Percentiles rank a stretch among this genome's conserved stretches.
Evolutionary conservation across 2,329 filamentous ascomycete genomes (phyloP).

Genomic region (Paraphaeosphaeria sporulosa): DNA sequence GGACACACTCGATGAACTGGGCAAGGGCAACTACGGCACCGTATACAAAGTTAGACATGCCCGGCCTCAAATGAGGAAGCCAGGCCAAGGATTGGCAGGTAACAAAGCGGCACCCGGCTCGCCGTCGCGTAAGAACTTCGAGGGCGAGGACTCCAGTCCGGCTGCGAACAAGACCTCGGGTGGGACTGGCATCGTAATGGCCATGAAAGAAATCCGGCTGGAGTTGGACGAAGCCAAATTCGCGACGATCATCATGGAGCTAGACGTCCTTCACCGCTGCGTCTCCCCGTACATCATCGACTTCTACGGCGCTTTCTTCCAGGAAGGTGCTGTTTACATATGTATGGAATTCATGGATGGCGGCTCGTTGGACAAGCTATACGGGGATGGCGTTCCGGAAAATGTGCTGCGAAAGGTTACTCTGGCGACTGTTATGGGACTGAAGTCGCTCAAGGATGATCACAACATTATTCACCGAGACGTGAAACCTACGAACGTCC

Average conservation of each 20-base stretch:
- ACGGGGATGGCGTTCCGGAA: conserved; percentile 89
- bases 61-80: conserved; percentile 69
- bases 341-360: conserved; percentile 99
- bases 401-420: conserved; percentile 89
- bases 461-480: conserved; percentile 99
- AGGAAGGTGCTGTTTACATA: conserved; percentile 98
- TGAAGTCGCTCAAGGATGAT: conserved; percentile 94
- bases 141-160: conserved; percentile 48
- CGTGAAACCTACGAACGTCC: conserved; percentile 98
- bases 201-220: conserved; percentile 97
- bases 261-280: conserved; percentile 95
- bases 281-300: conserved; percentile 97
- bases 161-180: conserved; percentile 46
- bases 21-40: conserved; percentile 97
- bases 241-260: conserved; percentile 94
- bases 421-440: conserved; percentile 84
- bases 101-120: conserved; percentile 57
- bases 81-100: conserved; percentile 66
- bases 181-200: conserved; percentile 85
- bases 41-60: conserved; percentile 96
- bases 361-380: conserved; percentile 95
- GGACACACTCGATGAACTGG: conserved; percentile 88
- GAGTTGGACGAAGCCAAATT: conserved; percentile 98
- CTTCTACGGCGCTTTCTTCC: conserved; percentile 98
- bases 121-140: conserved; percentile 40